Evolutionary conservation across 2,329 filamentous ascomycete genomes (phyloP).

Genomic region (Macrophomina pseudophaseolina): DNA sequence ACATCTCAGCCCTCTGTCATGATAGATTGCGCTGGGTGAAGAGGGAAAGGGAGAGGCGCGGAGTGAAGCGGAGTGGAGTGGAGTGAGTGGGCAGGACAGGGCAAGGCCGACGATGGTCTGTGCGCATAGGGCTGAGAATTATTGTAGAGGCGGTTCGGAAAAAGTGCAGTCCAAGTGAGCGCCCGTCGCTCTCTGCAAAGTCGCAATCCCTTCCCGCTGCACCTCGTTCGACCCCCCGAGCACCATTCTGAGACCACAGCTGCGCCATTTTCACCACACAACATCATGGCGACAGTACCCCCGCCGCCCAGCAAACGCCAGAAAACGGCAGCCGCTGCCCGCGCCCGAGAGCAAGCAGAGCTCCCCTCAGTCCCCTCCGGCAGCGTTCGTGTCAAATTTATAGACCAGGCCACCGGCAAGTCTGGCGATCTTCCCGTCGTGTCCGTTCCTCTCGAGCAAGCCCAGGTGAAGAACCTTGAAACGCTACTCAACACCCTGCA

Average conservation of each 20-base stretch:
- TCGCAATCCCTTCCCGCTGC: no score
- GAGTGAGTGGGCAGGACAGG: neutral
- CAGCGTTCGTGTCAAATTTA: conserved; percentile 83
- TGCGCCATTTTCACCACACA: no score
- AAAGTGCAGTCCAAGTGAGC: neutral
- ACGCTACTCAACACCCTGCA: conserved; percentile 84
- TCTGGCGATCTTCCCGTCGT: conserved; percentile 70
- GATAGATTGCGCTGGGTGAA: no score
- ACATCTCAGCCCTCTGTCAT: no score
- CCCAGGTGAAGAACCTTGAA: conserved; percentile 87
- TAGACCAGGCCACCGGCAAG: conserved; percentile 75
- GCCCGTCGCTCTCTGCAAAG: no score
- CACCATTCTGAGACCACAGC: no score
- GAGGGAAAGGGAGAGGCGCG: neutral
- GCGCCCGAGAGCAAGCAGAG: conserved; percentile 76
- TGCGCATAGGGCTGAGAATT: conserved; percentile 26
- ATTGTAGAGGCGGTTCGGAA: neutral
- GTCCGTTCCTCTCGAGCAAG: conserved; percentile 80
- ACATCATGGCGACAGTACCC: conserved; percentile 74
- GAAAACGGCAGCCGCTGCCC: conserved; percentile 74
- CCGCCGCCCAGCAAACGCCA: conserved; percentile 91
- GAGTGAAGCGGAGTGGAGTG: neutral
- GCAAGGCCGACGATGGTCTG: neutral
- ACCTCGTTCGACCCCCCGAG: no score
- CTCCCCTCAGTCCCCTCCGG: conserved; percentile 72